Base-by-base conservation (phyloP, 148 eudicot genomes). In the Spergularia bocconei region DNA sequence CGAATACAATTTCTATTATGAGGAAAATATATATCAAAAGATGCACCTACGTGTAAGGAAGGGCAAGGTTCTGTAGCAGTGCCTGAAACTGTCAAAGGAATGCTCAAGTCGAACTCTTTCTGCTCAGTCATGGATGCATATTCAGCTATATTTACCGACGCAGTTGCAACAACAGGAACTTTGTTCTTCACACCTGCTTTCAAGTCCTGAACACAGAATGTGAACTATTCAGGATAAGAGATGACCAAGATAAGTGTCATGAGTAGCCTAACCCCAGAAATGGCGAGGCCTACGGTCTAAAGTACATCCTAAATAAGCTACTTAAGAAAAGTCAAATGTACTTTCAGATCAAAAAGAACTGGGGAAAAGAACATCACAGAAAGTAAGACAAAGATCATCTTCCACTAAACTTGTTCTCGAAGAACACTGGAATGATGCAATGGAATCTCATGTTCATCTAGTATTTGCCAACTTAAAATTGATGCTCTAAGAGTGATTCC, bases 101-200 rank as follows among this genome's bases (percentile, higher is more conserved):
- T 84, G 73, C 77, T 79, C 63, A 91, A 74, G 15, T 91, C 88
- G 74, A 84, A 83, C 52, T 86, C 88, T 73, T 88, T 84, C 79
- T 87, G 87, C 64, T 88, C 93, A 25, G 77, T 76, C 81, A 73
- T 78, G 39, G 90, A 86, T 78, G 97, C 96, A 76, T 84, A 91
- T 69, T 91, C 97, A 77, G 98, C 97, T 73, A 94, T 85, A 75
- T 94, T 90, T 72, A 94, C 71, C 6, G 85, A 73, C n/a, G 88
- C 93, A 61, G 82, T 78, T 53, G 97, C 93, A 39, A 90, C 69
- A 48, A 80, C 70, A 47, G 84, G 58, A 65, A 64, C 75, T 85
- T 91, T 94, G 82, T 79, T 86, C 82, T 94, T 94, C 11, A 78
- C 78, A 50, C 92, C 90, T 62, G 78, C 84, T 70, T 84, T 90